Evolutionary conservation across 345 rosid species (phyloP).

Genomic region (Adansonia digitata): DNA sequence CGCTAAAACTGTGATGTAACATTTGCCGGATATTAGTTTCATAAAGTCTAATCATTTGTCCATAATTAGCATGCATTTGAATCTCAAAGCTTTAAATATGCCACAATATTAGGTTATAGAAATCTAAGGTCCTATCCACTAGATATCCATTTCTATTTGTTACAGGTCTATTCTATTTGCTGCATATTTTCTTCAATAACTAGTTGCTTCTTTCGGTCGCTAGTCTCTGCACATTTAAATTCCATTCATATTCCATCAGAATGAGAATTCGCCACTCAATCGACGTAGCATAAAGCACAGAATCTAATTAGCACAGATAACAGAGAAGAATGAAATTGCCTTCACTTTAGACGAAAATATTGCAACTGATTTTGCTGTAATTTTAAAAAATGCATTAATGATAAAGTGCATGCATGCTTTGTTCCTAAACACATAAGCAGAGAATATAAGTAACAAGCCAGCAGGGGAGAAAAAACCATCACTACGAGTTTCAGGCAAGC

Average conservation of each 20-base stretch:
- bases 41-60: background rate
- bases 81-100: background rate
- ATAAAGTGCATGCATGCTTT: background rate
- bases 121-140: background rate
- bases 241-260: too few relatives aligned
- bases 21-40: background rate
- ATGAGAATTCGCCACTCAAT: too few relatives aligned
- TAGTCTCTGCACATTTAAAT: background rate
- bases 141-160: background rate
- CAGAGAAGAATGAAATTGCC: too few relatives aligned
- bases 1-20: background rate
- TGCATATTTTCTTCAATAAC: background rate
- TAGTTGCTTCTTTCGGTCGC: background rate
- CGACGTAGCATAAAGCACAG: too few relatives aligned
- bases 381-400: background rate
- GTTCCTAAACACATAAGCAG: background rate
- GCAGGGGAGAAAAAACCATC: background rate
- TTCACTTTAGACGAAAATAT: too few relatives aligned
- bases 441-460: background rate
- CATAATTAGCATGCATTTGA: background rate
- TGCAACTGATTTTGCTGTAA: background rate
- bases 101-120: background rate
- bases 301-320: too few relatives aligned
- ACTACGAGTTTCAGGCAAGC: conserved; percentile 5
- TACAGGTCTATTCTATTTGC: background rate